These are phyloP conservation scores for Trypanosoma rangeli DNA, from an alignment of 208 protist species.

Conservation along the genomic window DNA sequence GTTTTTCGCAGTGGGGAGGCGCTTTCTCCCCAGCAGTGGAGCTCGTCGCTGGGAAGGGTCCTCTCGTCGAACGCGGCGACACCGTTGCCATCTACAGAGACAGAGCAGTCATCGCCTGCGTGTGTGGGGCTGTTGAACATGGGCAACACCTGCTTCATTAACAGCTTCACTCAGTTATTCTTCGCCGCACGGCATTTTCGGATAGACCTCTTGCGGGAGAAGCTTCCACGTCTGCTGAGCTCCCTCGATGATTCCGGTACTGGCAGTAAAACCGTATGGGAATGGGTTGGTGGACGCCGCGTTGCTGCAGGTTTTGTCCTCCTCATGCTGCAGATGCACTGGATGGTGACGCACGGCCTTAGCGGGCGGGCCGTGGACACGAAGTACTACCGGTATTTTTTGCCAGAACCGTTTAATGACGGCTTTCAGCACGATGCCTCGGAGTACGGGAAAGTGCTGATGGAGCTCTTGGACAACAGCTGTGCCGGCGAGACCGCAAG, in stretches of 20 bases:
- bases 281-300: neutral
- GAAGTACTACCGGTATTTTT: slow-evolving; percentile 28
- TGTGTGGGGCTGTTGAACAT: slow-evolving; percentile 55
- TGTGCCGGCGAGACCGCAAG: slow-evolving; percentile 4
- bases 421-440: slow-evolving; percentile 72
- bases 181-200: slow-evolving; percentile 42
- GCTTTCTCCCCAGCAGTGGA: neutral
- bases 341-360: slow-evolving; percentile 35
- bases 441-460: slow-evolving; percentile 64
- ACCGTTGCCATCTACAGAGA: neutral
- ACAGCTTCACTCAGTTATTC: slow-evolving; percentile 66
- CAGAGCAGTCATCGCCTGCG: neutral
- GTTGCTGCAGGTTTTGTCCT: slow-evolving; percentile 32
- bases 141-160: slow-evolving; percentile 72
- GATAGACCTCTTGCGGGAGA: slow-evolving; percentile 25
- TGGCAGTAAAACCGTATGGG: neutral
- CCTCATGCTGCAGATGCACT: slow-evolving; percentile 53
- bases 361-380: slow-evolving; percentile 27
- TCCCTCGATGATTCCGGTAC: neutral
- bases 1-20: too few species aligned
- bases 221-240: neutral
- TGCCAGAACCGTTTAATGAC: slow-evolving; percentile 55
- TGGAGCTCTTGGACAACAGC: slow-evolving; percentile 53
- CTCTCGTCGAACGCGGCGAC: neutral
- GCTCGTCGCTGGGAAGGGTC: neutral